Evolutionary conservation across 2,329 filamentous ascomycete species (phyloP).

Genomic region (Aspergillus pseudotamarii): DNA sequence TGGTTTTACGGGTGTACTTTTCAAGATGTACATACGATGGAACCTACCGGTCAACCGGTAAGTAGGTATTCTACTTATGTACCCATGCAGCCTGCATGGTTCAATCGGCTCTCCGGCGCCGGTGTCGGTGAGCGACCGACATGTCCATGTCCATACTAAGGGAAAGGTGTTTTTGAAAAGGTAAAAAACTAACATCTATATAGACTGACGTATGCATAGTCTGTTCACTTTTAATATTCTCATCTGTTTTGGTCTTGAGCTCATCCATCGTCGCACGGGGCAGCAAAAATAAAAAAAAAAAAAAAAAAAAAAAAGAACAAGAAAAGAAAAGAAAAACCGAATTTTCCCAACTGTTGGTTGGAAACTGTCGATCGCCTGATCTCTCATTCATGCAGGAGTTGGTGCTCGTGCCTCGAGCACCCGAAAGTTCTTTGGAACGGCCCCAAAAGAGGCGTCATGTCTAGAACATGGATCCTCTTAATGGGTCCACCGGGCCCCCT

Average conservation of each 20-base stretch:
- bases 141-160: not conserved
- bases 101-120: constrained; percentile 17
- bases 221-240: constrained; percentile 1
- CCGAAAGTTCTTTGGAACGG: constrained; percentile 15
- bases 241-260: not conserved
- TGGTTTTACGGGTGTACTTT: not conserved
- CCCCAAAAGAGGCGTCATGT: constrained; percentile 18
- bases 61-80: not conserved
- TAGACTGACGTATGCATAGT: constrained; percentile 4
- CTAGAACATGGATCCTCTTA: constrained; percentile 23
- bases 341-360: constrained; percentile 22
- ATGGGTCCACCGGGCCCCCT: constrained; percentile 16
- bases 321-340: constrained; percentile 13
- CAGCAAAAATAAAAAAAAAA: constrained; percentile 4
- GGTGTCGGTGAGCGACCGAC: constrained; percentile 32
- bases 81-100: constrained; percentile 16
- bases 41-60: not conserved
- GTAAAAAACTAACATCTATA: not conserved
- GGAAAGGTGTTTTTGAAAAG: not conserved
- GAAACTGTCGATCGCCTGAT: constrained; percentile 34
- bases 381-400: constrained; percentile 28
- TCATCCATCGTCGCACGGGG: constrained; percentile 22
- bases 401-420: constrained; percentile 29
- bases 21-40: not conserved
- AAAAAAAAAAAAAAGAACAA: constrained; percentile 8